These are phyloP conservation scores for Geum urbanum DNA, from an alignment of 306 rosid species.

Conservation along the genomic window DNA sequence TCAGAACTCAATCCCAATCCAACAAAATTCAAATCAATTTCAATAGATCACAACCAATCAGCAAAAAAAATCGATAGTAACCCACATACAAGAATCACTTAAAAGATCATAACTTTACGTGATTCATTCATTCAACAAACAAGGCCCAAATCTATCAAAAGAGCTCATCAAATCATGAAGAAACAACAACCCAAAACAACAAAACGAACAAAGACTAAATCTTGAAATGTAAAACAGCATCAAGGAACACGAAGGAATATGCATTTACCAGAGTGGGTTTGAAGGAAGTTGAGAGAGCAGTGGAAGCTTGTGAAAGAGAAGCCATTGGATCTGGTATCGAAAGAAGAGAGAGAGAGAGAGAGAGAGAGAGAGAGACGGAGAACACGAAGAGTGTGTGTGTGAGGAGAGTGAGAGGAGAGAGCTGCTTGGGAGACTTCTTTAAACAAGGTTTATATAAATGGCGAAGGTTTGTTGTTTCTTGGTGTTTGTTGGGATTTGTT, in stretches of 20 bases:
- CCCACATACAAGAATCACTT: background rate
- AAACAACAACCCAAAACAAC: background rate
- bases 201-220: background rate
- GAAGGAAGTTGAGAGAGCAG: constrained; percentile 17
- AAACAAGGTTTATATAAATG: constrained; percentile 19
- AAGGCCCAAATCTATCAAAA: background rate
- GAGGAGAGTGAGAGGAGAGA: constrained; percentile 14
- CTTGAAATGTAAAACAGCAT: background rate
- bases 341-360: constrained; percentile 5
- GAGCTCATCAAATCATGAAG: background rate
- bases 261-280: constrained; percentile 21
- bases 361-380: constrained; percentile 39
- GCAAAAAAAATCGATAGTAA: background rate
- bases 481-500: constrained; percentile 28
- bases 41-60: constrained; percentile 4
- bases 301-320: constrained; percentile 8
- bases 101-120: background rate
- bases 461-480: background rate
- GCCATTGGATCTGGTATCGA: constrained; percentile 12
- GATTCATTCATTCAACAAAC: background rate
- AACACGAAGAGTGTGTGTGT: constrained; percentile 35
- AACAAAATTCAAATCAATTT: background rate
- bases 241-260: too few species aligned
- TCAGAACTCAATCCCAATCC: background rate
- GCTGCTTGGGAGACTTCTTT: background rate